Base-by-base conservation (phyloP, 768 basidiomycete genomes). In the Sarcomyxa edulis region DNA sequence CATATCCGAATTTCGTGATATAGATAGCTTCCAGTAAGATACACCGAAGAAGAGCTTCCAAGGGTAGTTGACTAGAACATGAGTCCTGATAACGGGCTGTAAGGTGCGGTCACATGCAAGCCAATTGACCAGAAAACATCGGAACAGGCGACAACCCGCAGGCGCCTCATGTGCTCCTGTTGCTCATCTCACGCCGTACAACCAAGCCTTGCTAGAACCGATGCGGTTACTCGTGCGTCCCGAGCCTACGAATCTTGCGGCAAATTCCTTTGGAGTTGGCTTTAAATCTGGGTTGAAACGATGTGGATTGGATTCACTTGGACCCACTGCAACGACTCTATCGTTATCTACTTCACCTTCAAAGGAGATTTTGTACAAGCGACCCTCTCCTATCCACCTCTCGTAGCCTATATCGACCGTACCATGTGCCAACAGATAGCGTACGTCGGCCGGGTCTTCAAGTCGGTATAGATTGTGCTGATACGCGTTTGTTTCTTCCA, bases 361-460 rank as follows among this genome's bases (percentile, higher is more conserved):
- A n/a, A n/a, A n/a, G n/a, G n/a, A n/a, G n/a, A 22, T 26, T 34
- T 41, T 33, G 29, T 20, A 21, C 43, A 40, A 9, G 19, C 36
- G 30, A 33, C 29, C 35, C n/a, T 16, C 18, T 29, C 14, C 8
- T 35, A 39, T 33, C 37, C 40, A 30, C 32, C 18, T 26, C n/a
- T n/a, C n/a, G n/a, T n/a, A n/a, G n/a, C n/a, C n/a, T n/a, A n/a
- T n/a, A n/a, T n/a, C n/a, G n/a, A n/a, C 18, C 29, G 32, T 31
- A 53, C 30, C 40, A 88, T 88, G 85, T 88, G 85, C 57, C 76
- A 67, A 67, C 77, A 76, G 60, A 68, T 86, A 59, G 81, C 85
- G 85, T 87, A 64, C 51, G 84, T 74, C 39, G n/a, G n/a, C n/a
- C n/a, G n/a, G n/a, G n/a, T n/a, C n/a, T n/a, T n/a, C n/a, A n/a